phyloP scores from a whole-genome alignment of 352 stramenopile genomes.

The Elongisporangium prolatum region DNA sequence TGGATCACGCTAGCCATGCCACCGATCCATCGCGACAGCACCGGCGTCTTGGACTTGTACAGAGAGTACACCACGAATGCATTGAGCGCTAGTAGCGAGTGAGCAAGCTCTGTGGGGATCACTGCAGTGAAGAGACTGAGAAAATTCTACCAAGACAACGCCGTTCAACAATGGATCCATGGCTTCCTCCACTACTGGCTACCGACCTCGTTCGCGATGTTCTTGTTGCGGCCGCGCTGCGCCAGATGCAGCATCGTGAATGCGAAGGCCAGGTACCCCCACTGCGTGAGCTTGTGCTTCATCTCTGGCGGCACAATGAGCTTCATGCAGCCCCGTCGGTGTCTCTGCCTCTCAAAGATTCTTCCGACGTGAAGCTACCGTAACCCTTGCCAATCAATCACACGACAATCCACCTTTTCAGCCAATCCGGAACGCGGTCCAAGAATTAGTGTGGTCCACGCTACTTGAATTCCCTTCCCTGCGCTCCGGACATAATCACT shows the following conservation, averaged over 20 bases:
- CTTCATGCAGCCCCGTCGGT: background rate
- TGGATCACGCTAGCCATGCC: slow-evolving; percentile 43
- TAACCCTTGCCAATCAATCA: background rate
- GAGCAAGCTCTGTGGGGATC: slow-evolving; percentile 53
- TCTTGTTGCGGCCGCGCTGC: slow-evolving; percentile 35
- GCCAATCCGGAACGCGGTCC: background rate
- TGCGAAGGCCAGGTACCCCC: slow-evolving; percentile 34
- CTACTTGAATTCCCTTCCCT: background rate
- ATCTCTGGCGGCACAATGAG: slow-evolving; percentile 1
- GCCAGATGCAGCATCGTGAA: slow-evolving; percentile 36
- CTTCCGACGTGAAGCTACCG: background rate
- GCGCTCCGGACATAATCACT: background rate
- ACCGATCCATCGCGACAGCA: slow-evolving; percentile 45
- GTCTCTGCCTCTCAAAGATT: slow-evolving; percentile 5
- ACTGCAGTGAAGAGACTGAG: slow-evolving; percentile 53
- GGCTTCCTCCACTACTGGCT: background rate
- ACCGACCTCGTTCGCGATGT: slow-evolving; percentile 35
- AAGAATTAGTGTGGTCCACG: background rate
- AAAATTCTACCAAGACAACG: slow-evolving; percentile 22
- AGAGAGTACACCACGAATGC: slow-evolving; percentile 35
- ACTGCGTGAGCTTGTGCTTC: slow-evolving; percentile 11
- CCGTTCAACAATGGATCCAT: background rate
- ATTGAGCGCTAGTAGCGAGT: slow-evolving; percentile 51
- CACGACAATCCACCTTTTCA: background rate
- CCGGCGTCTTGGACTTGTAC: slow-evolving; percentile 28